A percentile compares a stretch with the other conserved stretches of the same genome.
Conservation (phyloP, 768 basidiomycete species). For the Mycena capillaripes region DNA sequence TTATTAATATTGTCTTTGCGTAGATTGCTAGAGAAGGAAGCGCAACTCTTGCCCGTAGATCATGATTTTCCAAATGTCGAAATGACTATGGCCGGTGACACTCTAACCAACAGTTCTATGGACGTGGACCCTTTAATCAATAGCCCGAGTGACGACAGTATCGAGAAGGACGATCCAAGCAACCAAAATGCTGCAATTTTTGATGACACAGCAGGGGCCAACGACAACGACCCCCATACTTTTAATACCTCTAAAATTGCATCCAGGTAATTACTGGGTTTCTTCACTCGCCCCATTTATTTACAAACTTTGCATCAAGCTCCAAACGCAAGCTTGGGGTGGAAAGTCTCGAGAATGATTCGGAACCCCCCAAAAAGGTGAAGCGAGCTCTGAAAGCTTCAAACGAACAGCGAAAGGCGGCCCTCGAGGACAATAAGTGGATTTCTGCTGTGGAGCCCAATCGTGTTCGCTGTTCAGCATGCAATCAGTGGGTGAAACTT, state of each 20-base stretch:
- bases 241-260: no score
- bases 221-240: not conserved
- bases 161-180: no score
- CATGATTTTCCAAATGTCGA: no score
- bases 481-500: slow-evolving; percentile 14
- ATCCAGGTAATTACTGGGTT: no score
- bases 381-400: not conserved
- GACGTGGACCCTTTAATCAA: no score
- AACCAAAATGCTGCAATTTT: no score
- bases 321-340: no score
- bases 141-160: no score
- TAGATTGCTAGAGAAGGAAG: not conserved
- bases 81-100: no score
- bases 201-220: no score
- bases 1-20: not conserved
- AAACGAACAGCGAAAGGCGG: not conserved
- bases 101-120: no score
- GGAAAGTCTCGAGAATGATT: not conserved
- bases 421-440: not conserved
- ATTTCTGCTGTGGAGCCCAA: slow-evolving; percentile 2
- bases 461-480: slow-evolving; percentile 7
- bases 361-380: not conserved
- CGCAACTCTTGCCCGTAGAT: not conserved
- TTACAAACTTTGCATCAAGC: no score
- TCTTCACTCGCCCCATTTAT: not conserved